These are phyloP conservation scores for Globisporangium solare DNA, from an alignment of 352 stramenopile genomes.

Conservation along the genomic window DNA sequence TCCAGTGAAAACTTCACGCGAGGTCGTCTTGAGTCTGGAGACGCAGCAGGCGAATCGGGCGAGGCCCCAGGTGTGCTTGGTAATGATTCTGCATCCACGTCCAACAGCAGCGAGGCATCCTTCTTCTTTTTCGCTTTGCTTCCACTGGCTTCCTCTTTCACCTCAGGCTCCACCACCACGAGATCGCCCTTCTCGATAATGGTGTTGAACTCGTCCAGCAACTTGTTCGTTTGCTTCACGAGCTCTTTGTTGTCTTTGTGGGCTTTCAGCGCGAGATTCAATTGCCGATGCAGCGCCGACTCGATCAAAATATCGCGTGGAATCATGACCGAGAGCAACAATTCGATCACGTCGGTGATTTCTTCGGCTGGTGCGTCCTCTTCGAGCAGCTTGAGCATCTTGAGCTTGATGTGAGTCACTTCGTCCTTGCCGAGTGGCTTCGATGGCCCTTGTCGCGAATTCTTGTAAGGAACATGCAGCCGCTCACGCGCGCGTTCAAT, in stretches of 20 bases:
- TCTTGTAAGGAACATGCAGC: constrained; percentile 79
- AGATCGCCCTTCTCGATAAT: constrained; percentile 52
- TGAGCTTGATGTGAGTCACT: constrained; percentile 79
- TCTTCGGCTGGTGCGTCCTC: constrained; percentile 75
- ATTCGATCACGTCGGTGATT: constrained; percentile 76
- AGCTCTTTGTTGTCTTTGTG: constrained; percentile 87
- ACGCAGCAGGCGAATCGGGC: constrained; percentile 62
- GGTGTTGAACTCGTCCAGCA: constrained; percentile 76
- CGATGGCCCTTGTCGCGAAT: constrained; percentile 55
- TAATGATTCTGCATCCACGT: constrained; percentile 52
- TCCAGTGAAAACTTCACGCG: constrained; percentile 76
- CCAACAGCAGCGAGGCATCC: constrained; percentile 33
- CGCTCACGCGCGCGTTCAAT: constrained; percentile 76
- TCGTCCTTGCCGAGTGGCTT: constrained; percentile 81
- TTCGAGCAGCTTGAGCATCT: constrained; percentile 81
- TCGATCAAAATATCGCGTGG: constrained; percentile 71
- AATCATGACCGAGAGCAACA: constrained; percentile 76
- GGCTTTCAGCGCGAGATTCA: constrained; percentile 71
- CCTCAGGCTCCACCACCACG: constrained; percentile 11
- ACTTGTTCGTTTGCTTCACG: constrained; percentile 72
- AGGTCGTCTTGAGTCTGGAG: constrained; percentile 53
- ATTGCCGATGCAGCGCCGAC: constrained; percentile 63
- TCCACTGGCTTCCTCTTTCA: constrained; percentile 26
- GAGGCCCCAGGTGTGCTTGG: constrained; percentile 49
- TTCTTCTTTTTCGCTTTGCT: constrained; percentile 57